Evolutionary conservation across 768 basidiomycete species (phyloP).

Genomic region (Auriscalpium vulgare): DNA sequence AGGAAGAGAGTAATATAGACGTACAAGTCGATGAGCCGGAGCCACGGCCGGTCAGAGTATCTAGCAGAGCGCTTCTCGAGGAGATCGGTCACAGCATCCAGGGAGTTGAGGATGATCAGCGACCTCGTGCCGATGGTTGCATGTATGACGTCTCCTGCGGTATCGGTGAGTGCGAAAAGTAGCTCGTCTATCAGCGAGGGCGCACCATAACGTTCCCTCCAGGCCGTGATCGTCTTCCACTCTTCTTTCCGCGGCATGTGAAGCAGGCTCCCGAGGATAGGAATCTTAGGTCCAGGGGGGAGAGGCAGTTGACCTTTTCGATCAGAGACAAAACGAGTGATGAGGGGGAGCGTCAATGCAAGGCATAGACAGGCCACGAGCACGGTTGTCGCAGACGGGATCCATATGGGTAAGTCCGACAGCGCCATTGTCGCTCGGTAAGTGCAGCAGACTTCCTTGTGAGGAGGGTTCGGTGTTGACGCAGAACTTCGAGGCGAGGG

Average conservation of each 20-base stretch:
- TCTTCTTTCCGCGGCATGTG: not conserved
- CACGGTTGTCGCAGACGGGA: too few species aligned
- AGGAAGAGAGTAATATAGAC: too few species aligned
- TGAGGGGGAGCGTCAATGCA: too few species aligned
- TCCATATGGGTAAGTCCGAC: too few species aligned
- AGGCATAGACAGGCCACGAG: too few species aligned
- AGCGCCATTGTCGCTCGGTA: too few species aligned
- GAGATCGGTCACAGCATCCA: conserved; percentile 36
- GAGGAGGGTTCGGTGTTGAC: too few species aligned
- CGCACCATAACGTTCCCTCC: not conserved
- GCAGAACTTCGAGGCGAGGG: too few species aligned
- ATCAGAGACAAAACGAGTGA: too few species aligned
- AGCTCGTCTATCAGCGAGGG: not conserved
- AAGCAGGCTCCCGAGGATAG: not conserved
- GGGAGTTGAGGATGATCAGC: conserved; percentile 40
- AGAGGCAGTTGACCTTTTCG: not conserved
- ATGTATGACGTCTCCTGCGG: not conserved
- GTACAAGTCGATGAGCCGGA: not conserved
- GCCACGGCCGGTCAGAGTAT: conserved; percentile 20
- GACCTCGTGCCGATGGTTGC: conserved; percentile 34
- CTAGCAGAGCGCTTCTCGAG: conserved; percentile 46
- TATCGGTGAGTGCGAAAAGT: not conserved
- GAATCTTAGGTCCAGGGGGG: conserved; percentile 3
- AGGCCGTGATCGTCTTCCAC: not conserved
- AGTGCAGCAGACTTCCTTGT: too few species aligned